A percentile compares a stretch with the other conserved stretches of the same genome.
These are phyloP conservation scores for Sphagnum contortum DNA, from an alignment of 225 moss, liverwort and hornwort genomes.

Conservation along the genomic window DNA sequence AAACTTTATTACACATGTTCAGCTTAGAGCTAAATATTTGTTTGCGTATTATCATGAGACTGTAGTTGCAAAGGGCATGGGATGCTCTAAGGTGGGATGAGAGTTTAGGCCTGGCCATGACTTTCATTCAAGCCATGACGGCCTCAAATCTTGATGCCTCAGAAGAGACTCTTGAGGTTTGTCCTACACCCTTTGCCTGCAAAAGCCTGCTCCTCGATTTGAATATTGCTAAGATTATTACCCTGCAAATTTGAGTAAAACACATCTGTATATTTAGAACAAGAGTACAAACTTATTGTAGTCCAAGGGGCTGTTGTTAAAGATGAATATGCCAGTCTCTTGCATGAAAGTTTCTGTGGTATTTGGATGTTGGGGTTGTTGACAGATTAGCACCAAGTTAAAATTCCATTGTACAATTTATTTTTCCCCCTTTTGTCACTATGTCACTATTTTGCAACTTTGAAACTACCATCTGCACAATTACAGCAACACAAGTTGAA, in stretches of 20 bases:
- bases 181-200: background rate
- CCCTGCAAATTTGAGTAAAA: background rate
- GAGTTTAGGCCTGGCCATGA: conserved; percentile 28
- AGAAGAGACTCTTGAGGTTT: conserved; percentile 43
- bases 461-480: too few species aligned
- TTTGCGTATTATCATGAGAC: background rate
- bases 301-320: too few species aligned
- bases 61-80: conserved; percentile 60
- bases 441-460: too few species aligned
- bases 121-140: conserved; percentile 42
- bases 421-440: too few species aligned
- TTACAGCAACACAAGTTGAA: too few species aligned
- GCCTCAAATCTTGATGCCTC: conserved; percentile 39
- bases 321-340: too few species aligned
- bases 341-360: too few species aligned
- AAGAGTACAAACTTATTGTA: background rate
- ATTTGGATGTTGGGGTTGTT: too few species aligned
- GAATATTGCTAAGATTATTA: too few species aligned
- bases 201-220: background rate
- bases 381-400: too few species aligned
- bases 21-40: too few species aligned
- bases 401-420: too few species aligned
- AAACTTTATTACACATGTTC: background rate
- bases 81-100: conserved; percentile 54
- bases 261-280: background rate